Evolutionary conservation across 1,284 basidiomycete species (phyloP), one percentile per base, ranked within the genome.

Genomic region (Apiotrichum brassicae): DNA sequence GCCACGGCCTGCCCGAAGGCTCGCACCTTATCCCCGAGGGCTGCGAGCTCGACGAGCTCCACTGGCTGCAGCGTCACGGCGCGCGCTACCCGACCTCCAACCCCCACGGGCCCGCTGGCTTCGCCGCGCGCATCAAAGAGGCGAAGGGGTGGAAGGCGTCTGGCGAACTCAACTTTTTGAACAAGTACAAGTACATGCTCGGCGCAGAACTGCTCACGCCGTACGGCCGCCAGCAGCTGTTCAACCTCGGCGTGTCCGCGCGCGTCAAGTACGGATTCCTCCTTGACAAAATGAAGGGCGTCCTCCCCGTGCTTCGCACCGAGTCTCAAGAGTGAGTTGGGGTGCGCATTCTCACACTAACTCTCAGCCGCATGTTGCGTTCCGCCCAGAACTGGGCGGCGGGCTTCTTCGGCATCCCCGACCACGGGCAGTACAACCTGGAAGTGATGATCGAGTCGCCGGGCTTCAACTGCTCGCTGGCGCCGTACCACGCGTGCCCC

Each of bases 121-220:
- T 74, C 23, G 65, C 60, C 0, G 43, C 52, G 6, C 54, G 65
- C 16, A 50, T 74, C 33, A 54, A 54, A 39, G 53, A 45, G 13
- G 49, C 54, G 8, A 52, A 51, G 39, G 59, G 60, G 11, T 70
- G 61, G 58, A 66, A 57, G 26, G 67, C 66, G 3, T 57, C 35
- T 3, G 77, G 73, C 6, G 64, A 66, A 8, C 62, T 78, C 22
- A 43, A 56, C 2, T 78, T 78, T 64, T 50, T 78, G 42, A 76
- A 77, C 57, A 57, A 67, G 18, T 78, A 76, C 76, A 61, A 59
- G 22, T 77, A 76, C 58, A 55, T 70, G 48, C 65, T 79, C 6
- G 77, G 77, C 18, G 66, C 70, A 2, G 77, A 77, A 56, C 58
- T 78, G 12, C 64, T 79, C 22, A 76, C 75, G 3, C 76, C 77